phyloP scores from a whole-genome alignment of 257 asterid species.

The Solanum raphanifolium region DNA sequence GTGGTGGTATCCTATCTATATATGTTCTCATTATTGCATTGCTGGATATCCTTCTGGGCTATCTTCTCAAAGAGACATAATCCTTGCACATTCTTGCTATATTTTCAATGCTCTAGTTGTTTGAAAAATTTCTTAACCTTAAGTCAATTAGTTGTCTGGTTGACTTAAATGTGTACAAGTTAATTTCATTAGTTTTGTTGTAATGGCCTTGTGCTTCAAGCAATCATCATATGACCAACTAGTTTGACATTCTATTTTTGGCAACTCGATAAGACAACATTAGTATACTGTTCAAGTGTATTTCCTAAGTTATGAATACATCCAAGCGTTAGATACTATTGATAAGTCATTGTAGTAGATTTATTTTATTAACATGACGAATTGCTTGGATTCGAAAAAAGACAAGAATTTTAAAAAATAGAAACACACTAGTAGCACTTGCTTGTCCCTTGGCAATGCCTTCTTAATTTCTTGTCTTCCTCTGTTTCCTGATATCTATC shows the following conservation, averaged over 20 bases:
- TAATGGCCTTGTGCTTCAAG: conserved; percentile 15
- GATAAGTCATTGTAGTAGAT: neutral
- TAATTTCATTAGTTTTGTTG: conserved; percentile 32
- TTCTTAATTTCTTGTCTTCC: no score
- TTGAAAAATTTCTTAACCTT: conserved; percentile 22
- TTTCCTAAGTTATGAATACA: neutral
- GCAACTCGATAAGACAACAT: neutral
- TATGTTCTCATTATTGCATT: conserved; percentile 58
- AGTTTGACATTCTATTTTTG: neutral
- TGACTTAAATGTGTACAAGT: conserved; percentile 23
- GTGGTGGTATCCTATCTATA: conserved; percentile 43
- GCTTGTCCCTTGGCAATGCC: no score
- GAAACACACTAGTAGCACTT: no score
- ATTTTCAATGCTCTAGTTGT: conserved; percentile 12
- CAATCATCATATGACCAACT: conserved; percentile 32
- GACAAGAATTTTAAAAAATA: no score
- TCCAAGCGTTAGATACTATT: neutral
- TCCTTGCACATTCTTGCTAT: neutral
- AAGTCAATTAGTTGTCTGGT: conserved; percentile 24
- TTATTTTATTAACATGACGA: neutral
- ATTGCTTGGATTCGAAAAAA: neutral
- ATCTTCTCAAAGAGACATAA: conserved; percentile 57
- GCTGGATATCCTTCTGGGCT: conserved; percentile 67
- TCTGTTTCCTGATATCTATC: no score
- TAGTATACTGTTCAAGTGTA: neutral